Base-by-base conservation (phyloP, 768 basidiomycete species). In the Rhodotorula graminis region DNA sequence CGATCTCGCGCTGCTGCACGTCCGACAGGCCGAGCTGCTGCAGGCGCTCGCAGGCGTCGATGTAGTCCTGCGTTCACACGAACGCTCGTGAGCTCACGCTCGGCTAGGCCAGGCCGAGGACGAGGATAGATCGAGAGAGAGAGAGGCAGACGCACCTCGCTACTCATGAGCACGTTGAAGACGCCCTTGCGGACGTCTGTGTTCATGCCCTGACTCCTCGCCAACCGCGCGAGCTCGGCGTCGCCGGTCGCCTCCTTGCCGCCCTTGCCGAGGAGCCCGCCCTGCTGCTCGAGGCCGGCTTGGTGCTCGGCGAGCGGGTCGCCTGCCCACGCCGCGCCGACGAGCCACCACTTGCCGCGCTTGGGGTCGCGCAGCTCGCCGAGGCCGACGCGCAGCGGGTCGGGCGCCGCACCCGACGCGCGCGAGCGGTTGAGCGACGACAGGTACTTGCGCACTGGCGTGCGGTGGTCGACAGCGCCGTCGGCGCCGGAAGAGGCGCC, bases 321-420 rank as follows among this genome's bases (percentile, higher is more conserved):
- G 4, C 94, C 94, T 46, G 86, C 85, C 95, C 95, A 99, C 0
- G 91, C 95, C 2, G 95, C 92, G 27, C 95, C 96, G 49, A 97
- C 91, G 4, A 97, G 85, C 95, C 96, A 98, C 96, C 96, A 98
- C 82, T 96, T 96, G 10, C 94, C 96, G 79, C 88, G 90, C 19
- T 85, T 90, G 67, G 92, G 88, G 0, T 88, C 86, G 71, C 87
- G 90, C 11, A 98, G 85, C 81, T 98, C 95, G n/a, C 84, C 84
- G 33, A 97, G 84, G 0, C 90, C 88, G 2, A 96, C 87, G 14
- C 93, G 88, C 15, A 99, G 84, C 0, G 93, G 88, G 58, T 97
- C 96, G 78, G 61, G 72, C 23, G 67, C 49, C 42, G 72, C 70
- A 42, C 40, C 53, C 79, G 90, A 88, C 47, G 87, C 74, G 37